Conservation (phyloP, 371 early-diverging fungal genomes). For the Mortierella sp. region DNA sequence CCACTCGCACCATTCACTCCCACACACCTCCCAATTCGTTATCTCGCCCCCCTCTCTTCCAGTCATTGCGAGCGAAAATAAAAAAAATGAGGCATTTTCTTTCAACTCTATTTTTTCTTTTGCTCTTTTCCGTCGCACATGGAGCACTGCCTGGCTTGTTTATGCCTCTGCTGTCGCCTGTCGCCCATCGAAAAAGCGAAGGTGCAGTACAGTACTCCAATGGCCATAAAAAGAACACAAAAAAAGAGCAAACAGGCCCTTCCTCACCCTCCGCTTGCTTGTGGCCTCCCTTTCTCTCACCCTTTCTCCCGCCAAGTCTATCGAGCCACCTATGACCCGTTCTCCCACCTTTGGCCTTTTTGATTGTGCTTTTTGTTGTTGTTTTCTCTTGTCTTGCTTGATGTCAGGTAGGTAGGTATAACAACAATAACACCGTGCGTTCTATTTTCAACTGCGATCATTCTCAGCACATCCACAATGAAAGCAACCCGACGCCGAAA, state of each 20-base stretch:
- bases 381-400: background rate
- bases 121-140: background rate
- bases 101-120: conserved; percentile 2
- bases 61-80: background rate
- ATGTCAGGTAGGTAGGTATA: background rate
- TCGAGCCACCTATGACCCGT: background rate
- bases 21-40: background rate
- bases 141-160: background rate
- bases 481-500: background rate
- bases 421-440: background rate
- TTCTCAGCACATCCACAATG: background rate
- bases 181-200: background rate
- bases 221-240: background rate
- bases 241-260: conserved; percentile 3
- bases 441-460: conserved; percentile 12
- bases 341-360: conserved; percentile 9
- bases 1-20: background rate
- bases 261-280: background rate
- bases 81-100: conserved; percentile 4
- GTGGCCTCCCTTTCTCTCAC: background rate
- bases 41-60: background rate
- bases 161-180: too few relatives aligned
- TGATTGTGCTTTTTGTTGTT: background rate
- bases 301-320: background rate
- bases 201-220: background rate